Conservation (phyloP, 106 monocot genomes). For the Platanthera zijinensis region DNA sequence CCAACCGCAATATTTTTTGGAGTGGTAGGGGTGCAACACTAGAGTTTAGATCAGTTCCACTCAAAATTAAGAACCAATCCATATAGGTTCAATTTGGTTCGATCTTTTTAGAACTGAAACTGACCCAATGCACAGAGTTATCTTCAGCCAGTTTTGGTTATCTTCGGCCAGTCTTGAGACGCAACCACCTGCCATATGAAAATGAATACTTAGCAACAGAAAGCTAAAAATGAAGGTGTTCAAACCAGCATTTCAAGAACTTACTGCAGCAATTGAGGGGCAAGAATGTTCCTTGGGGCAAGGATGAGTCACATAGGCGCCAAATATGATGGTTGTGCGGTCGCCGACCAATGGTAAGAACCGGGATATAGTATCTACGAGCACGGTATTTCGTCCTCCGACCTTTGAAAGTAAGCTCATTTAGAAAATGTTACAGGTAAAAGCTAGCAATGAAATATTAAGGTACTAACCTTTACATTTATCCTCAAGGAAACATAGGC, state of each 20-base stretch:
- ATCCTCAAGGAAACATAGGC: conserved; percentile 71
- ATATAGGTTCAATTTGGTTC: no score
- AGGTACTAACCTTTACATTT: conserved; percentile 53
- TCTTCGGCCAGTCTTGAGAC: conserved; percentile 41
- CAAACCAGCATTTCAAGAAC: no score
- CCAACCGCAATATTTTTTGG: no score
- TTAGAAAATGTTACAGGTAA: background rate
- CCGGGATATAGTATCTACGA: conserved; percentile 30
- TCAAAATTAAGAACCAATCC: no score
- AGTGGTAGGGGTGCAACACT: no score
- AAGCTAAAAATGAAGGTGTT: no score
- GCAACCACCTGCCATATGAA: conserved; percentile 28
- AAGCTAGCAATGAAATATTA: background rate
- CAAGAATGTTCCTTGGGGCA: conserved; percentile 42
- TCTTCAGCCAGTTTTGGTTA: no score
- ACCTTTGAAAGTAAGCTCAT: conserved; percentile 18
- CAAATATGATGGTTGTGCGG: conserved; percentile 55
- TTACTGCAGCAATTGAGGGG: conserved; percentile 46
- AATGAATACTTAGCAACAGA: no score
- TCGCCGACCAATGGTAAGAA: conserved; percentile 29
- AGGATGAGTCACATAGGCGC: conserved; percentile 67
- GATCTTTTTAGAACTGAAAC: no score
- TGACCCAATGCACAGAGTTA: no score
- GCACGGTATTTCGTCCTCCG: conserved; percentile 52
- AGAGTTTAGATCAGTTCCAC: no score